Base-by-base conservation (phyloP, 2,329 filamentous ascomycete genomes). In the Colletotrichum sublineola region DNA sequence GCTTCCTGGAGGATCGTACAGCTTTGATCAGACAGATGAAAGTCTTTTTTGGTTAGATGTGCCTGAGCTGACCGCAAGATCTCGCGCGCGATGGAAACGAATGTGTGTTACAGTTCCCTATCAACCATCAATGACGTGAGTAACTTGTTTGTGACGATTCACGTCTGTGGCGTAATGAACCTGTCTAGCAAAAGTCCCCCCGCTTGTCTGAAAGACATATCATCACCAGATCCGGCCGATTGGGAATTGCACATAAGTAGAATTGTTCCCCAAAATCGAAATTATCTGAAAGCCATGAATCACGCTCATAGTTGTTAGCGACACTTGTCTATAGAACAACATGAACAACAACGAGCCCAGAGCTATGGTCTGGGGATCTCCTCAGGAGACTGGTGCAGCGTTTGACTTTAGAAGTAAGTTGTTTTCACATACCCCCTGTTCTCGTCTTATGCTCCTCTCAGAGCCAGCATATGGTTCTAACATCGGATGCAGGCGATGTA, bases 401-500 rank as follows among this genome's bases (percentile, higher is more conserved):
- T 74, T 71, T 48, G 73, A 74, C 58, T 74, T 74, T 38, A 52
- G 73, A 38, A 74, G 73, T 74, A 29, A 44, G 73, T 55, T n/a
- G 14, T 38, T 15, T 2, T 62, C 6, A 33, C 12, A 38, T 48
- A 18, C n/a, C 33, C n/a, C 12, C 18, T 8, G 3, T 29, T 11
- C 5, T 55, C 18, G 5, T 18, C 42, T 3, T 3, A 1, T 20
- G 12, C 24, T n/a, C 18, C 36, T 42, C 46, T 8, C 9, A 5
- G 33, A 40, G 18, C 61, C 9, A 38, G 52, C 29, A 38, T 40
- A 38, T 40, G 14, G 29, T 36, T 55, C 65, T 72, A 1, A 72
- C 44, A 42, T 31, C 20, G 18, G 14, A 5, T 18, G 33, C 74
- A 90, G 88, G 88, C 78, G 92, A 94, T 79, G 90, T 89, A 6